These are phyloP conservation scores for Fulvia fulva DNA, from an alignment of 2,329 filamentous ascomycete genomes.

Conservation along the genomic window DNA sequence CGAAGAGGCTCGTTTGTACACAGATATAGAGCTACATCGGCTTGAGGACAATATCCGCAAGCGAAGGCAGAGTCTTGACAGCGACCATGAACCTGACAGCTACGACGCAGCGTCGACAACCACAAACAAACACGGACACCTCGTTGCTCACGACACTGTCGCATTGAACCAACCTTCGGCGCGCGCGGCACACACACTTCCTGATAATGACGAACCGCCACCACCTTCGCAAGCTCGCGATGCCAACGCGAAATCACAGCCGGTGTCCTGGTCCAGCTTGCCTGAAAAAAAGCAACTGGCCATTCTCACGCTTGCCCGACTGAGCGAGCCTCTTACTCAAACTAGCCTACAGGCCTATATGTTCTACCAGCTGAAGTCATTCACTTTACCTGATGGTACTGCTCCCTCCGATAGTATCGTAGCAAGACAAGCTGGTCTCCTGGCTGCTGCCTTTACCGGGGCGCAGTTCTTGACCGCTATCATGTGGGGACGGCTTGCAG, in stretches of 20 bases:
- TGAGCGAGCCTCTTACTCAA: slow-evolving; percentile 79
- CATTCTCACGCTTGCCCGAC: slow-evolving; percentile 71
- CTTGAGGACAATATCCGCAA: slow-evolving; percentile 11
- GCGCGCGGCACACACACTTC: background rate
- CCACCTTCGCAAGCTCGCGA: slow-evolving; percentile 3
- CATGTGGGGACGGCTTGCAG: slow-evolving; percentile 70
- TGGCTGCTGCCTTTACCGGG: slow-evolving; percentile 75
- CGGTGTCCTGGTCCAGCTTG: slow-evolving; percentile 66
- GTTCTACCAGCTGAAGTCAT: slow-evolving; percentile 84
- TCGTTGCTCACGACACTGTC: slow-evolving; percentile 18
- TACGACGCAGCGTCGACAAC: slow-evolving; percentile 4
- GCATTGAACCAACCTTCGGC: background rate
- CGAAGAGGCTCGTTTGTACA: slow-evolving; percentile 17
- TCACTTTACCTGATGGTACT: slow-evolving; percentile 37
- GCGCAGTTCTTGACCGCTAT: slow-evolving; percentile 81
- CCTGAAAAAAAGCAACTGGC: slow-evolving; percentile 73
- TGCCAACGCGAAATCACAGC: slow-evolving; percentile 26
- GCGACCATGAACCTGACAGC: background rate
- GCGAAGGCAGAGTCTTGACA: slow-evolving; percentile 7
- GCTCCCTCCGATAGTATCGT: slow-evolving; percentile 62
- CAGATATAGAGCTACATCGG: slow-evolving; percentile 19
- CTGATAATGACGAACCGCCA: slow-evolving; percentile 21
- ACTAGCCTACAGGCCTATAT: slow-evolving; percentile 75
- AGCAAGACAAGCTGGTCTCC: slow-evolving; percentile 69
- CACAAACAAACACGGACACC: slow-evolving; percentile 11